Percentiles rank a stretch among this genome's conserved stretches.
Evolutionary conservation across 768 basidiomycete species (phyloP).

Genomic region (Arthromyces matolae): DNA sequence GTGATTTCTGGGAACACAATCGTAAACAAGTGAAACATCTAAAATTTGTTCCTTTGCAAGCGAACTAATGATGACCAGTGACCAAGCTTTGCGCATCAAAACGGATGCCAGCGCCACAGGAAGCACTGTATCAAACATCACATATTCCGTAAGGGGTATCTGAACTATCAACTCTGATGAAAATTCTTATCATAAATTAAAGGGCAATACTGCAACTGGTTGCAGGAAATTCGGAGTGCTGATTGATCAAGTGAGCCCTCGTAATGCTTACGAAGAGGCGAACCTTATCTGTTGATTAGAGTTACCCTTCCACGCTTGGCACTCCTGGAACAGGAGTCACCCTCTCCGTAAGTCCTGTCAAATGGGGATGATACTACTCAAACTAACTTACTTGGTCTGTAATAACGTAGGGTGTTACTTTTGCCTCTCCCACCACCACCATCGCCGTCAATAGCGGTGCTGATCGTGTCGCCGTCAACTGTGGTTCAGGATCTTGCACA

Average conservation of each 20-base stretch:
- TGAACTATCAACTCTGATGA: not conserved
- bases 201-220: slow-evolving; percentile 53
- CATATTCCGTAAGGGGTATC: slow-evolving; percentile 37
- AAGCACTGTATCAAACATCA: slow-evolving; percentile 46
- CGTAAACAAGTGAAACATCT: slow-evolving; percentile 42
- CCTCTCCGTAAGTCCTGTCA: slow-evolving; percentile 44
- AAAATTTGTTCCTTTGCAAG: not conserved
- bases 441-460: slow-evolving; percentile 42
- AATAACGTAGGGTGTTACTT: slow-evolving; percentile 42
- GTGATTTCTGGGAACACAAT: slow-evolving; percentile 50
- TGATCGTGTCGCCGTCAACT: slow-evolving; percentile 49
- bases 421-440: slow-evolving; percentile 36
- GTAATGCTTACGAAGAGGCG: not conserved
- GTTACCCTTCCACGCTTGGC: slow-evolving; percentile 51
- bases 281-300: slow-evolving; percentile 29
- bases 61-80: slow-evolving; percentile 24
- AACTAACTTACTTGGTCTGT: not conserved
- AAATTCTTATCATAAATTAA: not conserved
- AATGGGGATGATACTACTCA: not conserved
- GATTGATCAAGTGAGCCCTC: slow-evolving; percentile 49
- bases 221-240: slow-evolving; percentile 50
- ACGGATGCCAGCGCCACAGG: slow-evolving; percentile 41
- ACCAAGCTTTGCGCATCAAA: slow-evolving; percentile 62
- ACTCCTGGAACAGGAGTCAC: slow-evolving; percentile 53
- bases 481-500: slow-evolving; percentile 47